Conservation (phyloP, 352 stramenopile genomes). For the Globisporangium acanthophoron region DNA sequence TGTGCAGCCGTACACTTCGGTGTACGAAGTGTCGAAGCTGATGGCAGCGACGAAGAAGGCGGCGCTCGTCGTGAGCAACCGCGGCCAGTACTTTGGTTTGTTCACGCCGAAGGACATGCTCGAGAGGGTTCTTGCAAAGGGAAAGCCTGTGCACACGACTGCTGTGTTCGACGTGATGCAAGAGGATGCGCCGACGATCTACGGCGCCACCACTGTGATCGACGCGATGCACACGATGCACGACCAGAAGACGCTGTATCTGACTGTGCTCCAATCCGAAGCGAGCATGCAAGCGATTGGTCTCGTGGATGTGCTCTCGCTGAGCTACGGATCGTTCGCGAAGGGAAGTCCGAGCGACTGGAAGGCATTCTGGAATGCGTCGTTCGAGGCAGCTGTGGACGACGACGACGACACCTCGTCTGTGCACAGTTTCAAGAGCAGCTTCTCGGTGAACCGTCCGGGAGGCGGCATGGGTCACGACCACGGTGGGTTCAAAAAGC, state of each 20-base stretch:
- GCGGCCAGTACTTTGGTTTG: conserved; percentile 91
- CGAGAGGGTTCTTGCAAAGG: conserved; percentile 91
- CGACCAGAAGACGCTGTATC: conserved; percentile 82
- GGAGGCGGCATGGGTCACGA: conserved; percentile 31
- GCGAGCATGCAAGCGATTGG: conserved; percentile 59
- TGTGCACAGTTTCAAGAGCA: conserved; percentile 78
- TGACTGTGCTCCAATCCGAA: conserved; percentile 77
- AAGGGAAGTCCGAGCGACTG: conserved; percentile 85
- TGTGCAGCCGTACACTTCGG: conserved; percentile 86
- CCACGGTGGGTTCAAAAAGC: conserved; percentile 26
- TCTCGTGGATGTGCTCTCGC: conserved; percentile 81
- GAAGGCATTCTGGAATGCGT: conserved; percentile 89
- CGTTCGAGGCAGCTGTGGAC: conserved; percentile 67
- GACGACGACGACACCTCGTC: conserved; percentile 76
- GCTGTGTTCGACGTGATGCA: conserved; percentile 90
- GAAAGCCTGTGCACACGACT: conserved; percentile 89
- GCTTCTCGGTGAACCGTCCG: conserved; percentile 50
- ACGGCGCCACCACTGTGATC: conserved; percentile 61
- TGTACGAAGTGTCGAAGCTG: conserved; percentile 90
- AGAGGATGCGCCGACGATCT: conserved; percentile 71
- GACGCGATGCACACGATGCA: conserved; percentile 88
- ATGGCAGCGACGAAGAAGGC: conserved; percentile 95
- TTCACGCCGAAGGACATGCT: conserved; percentile 98
- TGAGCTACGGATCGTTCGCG: conserved; percentile 86
- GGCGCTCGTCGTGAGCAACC: conserved; percentile 92